A percentile compares a stretch with the other conserved stretches of the same genome.
phyloP scores from a whole-genome alignment of 2,329 filamentous ascomycete species.

The Fusarium ramigenum region DNA sequence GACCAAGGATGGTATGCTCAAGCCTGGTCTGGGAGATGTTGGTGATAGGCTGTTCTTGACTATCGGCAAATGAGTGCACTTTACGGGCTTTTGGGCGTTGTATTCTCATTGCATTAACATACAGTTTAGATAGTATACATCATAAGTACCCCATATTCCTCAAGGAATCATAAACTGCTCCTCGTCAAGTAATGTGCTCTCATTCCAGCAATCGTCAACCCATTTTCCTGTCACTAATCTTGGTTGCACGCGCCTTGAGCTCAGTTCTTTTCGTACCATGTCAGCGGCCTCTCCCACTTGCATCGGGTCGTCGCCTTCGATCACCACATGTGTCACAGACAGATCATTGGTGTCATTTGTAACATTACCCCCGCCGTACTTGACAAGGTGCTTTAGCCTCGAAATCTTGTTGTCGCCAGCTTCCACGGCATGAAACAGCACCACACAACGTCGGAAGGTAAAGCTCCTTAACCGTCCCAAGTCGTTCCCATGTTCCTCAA shows the following conservation, averaged over 20 bases:
- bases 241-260: slow-evolving; percentile 63
- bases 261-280: slow-evolving; percentile 57
- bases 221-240: slow-evolving; percentile 75
- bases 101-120: slow-evolving; percentile 19
- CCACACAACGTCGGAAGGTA: slow-evolving; percentile 60
- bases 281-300: slow-evolving; percentile 50
- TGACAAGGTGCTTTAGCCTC: slow-evolving; percentile 64
- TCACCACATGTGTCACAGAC: slow-evolving; percentile 77
- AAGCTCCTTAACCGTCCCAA: slow-evolving; percentile 59
- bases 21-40: slow-evolving; percentile 88
- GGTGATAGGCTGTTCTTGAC: slow-evolving; percentile 91
- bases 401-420: slow-evolving; percentile 50
- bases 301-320: slow-evolving; percentile 54
- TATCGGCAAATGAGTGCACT: slow-evolving; percentile 75
- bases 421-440: slow-evolving; percentile 52
- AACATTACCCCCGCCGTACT: slow-evolving; percentile 75
- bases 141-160: slow-evolving; percentile 26
- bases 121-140: slow-evolving; percentile 35
- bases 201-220: slow-evolving; percentile 83
- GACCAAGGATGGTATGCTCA: slow-evolving; percentile 86
- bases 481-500: slow-evolving; percentile 65
- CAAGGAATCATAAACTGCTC: slow-evolving; percentile 61
- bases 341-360: slow-evolving; percentile 60
- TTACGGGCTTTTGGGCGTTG: slow-evolving; percentile 2
- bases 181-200: slow-evolving; percentile 82